Evolutionary conservation across 2,329 filamentous ascomycete genomes (phyloP), one percentile per base, ranked within the genome.

Genomic region (Phaeosphaeria sp.): DNA sequence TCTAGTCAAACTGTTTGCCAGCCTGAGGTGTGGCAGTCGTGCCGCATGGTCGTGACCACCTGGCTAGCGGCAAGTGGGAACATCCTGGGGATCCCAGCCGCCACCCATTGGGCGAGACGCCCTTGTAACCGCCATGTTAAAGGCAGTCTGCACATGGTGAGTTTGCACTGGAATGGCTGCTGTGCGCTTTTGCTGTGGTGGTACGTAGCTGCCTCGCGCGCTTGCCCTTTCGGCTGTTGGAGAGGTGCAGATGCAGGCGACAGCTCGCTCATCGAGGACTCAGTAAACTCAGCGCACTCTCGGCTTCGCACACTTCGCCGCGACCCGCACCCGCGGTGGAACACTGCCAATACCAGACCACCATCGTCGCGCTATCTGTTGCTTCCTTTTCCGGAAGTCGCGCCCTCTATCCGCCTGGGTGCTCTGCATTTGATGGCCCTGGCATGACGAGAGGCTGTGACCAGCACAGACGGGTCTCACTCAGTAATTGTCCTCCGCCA

Each of bases 391-490:
- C 22, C 42, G 47, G 17, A 42, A 18, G 17, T 42, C 18, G 25
- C 36, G 17, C 21, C 51, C 27, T 43, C 46, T 43, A 25, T 47
- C 24, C 21, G 30, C 43, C 24, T 27, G 21, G 13, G 21, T 47
- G 51, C 27, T 44, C 47, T 8, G 36, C 20, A 42, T 33, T 21
- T 49, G 55, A 53, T 47, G 45, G 45, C 6, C 15, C 52, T 49
- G 50, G 45, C 57, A 33, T 53, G 47, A 52, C 63, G n/a, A n/a
- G 45, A 63, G 63, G 63, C 65, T 61, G 55, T 51, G 57, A 45
- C 51, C 39, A 33, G 45, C 55, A 54, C 55, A 57, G 50, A 36
- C 24, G 42, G 36, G 20, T 27, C 51, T 44, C 42, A 53, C 45
- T 33, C 49, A 6, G 11, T 36, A 25, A 22, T 51, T 53, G 45